Evolutionary conservation across 192 early-diverging fungal genomes (phyloP).

Genomic region (Backusella liffmaniae): DNA sequence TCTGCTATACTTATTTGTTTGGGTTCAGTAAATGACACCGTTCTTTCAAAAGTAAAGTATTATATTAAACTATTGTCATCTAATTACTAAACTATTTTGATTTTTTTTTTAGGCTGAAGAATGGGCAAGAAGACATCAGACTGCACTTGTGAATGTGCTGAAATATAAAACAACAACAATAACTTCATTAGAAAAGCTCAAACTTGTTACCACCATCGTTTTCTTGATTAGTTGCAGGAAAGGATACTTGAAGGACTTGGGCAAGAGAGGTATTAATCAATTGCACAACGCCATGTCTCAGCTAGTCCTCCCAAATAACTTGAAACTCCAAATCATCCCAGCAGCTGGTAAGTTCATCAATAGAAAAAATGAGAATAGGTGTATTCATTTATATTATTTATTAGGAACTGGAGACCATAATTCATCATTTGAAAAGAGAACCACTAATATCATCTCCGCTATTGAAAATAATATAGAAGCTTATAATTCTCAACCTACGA

Average conservation of each 20-base stretch:
- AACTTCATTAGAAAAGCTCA: neutral
- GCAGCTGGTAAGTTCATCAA: neutral
- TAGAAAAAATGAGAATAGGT: neutral
- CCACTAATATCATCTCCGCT: neutral
- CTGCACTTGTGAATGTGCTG: slow-evolving; percentile 7
- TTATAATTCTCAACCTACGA: neutral
- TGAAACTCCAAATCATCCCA: neutral
- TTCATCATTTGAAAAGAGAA: neutral
- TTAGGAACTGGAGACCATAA: neutral
- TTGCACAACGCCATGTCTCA: neutral
- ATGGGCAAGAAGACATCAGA: slow-evolving; percentile 13
- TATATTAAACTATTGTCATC: neutral
- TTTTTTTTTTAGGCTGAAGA: slow-evolving; percentile 11
- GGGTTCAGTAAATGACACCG: slow-evolving; percentile 7
- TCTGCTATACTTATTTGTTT: slow-evolving; percentile 7
- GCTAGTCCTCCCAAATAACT: neutral
- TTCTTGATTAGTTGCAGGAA: neutral
- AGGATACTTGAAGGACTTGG: neutral
- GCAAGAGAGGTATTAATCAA: neutral
- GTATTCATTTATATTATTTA: neutral
- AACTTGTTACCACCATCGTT: neutral
- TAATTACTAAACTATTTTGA: neutral
- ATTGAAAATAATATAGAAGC: neutral
- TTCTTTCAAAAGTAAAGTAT: slow-evolving; percentile 6
- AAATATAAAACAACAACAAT: neutral